These are phyloP conservation scores for Phytophthora hybrid DNA, from an alignment of 352 stramenopile species.

Conservation along the genomic window DNA sequence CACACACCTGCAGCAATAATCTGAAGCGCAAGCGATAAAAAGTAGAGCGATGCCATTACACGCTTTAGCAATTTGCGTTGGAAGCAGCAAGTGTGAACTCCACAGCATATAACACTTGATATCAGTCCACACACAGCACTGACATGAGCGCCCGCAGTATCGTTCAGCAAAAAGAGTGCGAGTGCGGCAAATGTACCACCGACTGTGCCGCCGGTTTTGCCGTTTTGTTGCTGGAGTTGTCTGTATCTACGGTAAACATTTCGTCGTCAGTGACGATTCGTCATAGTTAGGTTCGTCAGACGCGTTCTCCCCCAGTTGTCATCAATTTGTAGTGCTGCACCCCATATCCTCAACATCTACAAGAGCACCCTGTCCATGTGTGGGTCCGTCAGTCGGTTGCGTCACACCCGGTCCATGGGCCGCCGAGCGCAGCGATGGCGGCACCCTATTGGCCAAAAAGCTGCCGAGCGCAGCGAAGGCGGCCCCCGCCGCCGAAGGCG, in stretches of 20 bases:
- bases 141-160: background rate
- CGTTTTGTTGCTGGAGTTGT: background rate
- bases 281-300: background rate
- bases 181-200: background rate
- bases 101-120: background rate
- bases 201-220: background rate
- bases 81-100: background rate
- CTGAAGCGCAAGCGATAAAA: slow-evolving; percentile 13
- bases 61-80: background rate
- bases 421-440: too few species aligned
- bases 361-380: too few species aligned
- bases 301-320: background rate
- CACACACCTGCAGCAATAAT: background rate
- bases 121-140: background rate
- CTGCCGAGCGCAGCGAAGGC: too few species aligned
- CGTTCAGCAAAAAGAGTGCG: background rate
- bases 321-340: background rate
- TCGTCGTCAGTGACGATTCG: background rate
- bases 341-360: too few species aligned
- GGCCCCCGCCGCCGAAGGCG: too few species aligned
- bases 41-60: background rate
- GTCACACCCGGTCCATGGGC: too few species aligned
- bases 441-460: too few species aligned
- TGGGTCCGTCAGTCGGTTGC: too few species aligned
- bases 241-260: background rate